Percentiles rank a stretch among this genome's conserved stretches.
Evolutionary conservation across 371 early-diverging fungal species (phyloP).

Genomic region (Mucor indicus): DNA sequence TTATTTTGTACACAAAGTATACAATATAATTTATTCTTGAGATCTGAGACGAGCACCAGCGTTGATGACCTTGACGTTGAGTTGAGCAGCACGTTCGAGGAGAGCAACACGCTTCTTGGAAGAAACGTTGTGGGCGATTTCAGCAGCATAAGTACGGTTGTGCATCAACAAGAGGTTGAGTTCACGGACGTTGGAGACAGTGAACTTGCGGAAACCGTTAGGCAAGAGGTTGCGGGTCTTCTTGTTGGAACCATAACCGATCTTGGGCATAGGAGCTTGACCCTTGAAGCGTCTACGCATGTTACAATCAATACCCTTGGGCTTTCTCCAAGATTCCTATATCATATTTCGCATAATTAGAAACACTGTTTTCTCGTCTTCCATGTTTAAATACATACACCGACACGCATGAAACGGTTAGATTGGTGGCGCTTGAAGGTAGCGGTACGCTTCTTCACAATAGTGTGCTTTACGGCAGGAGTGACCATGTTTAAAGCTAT

Average conservation of each 20-base stretch:
- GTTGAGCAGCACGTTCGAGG: conserved; percentile 95
- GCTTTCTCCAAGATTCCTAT: conserved; percentile 99
- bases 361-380: neutral
- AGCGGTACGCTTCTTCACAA: conserved; percentile 99
- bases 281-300: conserved; percentile 98
- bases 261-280: conserved; percentile 98
- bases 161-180: conserved; percentile 97
- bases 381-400: conserved; percentile 54
- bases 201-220: conserved; percentile 98
- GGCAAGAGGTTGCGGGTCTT: conserved; percentile 96
- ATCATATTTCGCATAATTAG: neutral
- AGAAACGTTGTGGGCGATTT: conserved; percentile 98
- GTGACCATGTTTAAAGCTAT: conserved; percentile 74
- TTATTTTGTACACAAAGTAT: too few relatives aligned
- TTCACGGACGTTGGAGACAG: conserved; percentile 94
- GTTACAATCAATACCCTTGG: conserved; percentile 99
- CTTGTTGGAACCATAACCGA: conserved; percentile 98
- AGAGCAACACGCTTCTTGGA: conserved; percentile 98
- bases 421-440: conserved; percentile 98
- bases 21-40: conserved; percentile 65
- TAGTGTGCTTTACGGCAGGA: conserved; percentile 88
- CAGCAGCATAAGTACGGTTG: conserved; percentile 99
- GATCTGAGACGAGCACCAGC: conserved; percentile 93
- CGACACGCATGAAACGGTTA: conserved; percentile 96
- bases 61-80: conserved; percentile 98